Conservation (phyloP, 768 basidiomycete genomes). For the Boletus rufocinnamomeus region DNA sequence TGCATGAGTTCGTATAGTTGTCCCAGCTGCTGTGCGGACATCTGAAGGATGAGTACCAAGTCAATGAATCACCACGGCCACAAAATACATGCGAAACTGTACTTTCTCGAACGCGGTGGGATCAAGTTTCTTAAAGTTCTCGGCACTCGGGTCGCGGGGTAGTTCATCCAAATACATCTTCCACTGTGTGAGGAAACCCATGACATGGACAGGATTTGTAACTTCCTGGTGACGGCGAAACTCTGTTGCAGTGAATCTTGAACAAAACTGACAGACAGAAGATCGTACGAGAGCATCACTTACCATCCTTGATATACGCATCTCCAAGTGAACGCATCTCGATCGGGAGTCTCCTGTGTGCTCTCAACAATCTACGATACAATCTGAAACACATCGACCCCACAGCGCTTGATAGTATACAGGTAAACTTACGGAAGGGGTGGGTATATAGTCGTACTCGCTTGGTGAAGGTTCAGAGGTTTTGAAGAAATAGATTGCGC, state of each 20-base stretch:
- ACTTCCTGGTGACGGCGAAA: slow-evolving; percentile 80
- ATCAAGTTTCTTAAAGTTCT: slow-evolving; percentile 67
- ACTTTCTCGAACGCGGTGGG: slow-evolving; percentile 77
- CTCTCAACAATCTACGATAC: slow-evolving; percentile 78
- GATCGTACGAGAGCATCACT: slow-evolving; percentile 10
- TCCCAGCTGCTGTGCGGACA: slow-evolving; percentile 88
- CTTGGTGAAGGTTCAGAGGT: slow-evolving; percentile 59
- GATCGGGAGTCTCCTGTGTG: slow-evolving; percentile 66
- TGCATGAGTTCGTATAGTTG: slow-evolving; percentile 96
- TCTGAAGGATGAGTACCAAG: slow-evolving; percentile 43
- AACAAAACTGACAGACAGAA: background rate
- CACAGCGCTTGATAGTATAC: background rate
- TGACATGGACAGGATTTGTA: slow-evolving; percentile 86
- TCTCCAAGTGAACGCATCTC: slow-evolving; percentile 89
- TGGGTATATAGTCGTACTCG: slow-evolving; percentile 73
- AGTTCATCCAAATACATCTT: slow-evolving; percentile 84
- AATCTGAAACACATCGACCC: slow-evolving; percentile 48
- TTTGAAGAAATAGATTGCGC: slow-evolving; percentile 50
- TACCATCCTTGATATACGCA: slow-evolving; percentile 80
- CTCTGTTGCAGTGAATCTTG: slow-evolving; percentile 49
- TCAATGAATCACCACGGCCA: background rate
- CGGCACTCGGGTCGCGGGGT: slow-evolving; percentile 43
- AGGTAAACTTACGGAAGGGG: slow-evolving; percentile 67
- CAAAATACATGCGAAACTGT: slow-evolving; percentile 5
- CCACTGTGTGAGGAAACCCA: slow-evolving; percentile 96